Conservation (phyloP, 2,329 filamentous ascomycete genomes). For the Pezicula rhizophila region DNA sequence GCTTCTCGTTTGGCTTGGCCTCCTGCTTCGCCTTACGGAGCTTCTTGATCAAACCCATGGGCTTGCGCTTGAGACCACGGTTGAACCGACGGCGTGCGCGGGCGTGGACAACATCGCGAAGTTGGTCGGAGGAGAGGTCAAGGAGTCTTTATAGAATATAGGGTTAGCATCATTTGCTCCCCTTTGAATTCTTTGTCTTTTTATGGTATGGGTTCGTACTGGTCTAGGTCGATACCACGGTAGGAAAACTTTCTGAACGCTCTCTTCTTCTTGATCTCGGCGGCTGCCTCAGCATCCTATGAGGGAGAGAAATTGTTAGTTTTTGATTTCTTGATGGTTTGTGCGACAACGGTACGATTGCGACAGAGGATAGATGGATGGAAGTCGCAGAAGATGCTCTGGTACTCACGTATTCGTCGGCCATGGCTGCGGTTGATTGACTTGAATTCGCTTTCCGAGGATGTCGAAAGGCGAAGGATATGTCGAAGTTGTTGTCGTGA, state of each 20-base stretch:
- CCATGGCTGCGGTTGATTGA: conserved; percentile 58
- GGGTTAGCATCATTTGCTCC: conserved; percentile 27
- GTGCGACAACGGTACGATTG: background rate
- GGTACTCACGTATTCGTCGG: conserved; percentile 71
- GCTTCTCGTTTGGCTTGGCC: conserved; percentile 99
- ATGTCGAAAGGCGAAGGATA: conserved; percentile 23
- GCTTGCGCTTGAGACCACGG: conserved; percentile 99
- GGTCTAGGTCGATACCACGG: conserved; percentile 98
- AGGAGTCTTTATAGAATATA: conserved; percentile 66
- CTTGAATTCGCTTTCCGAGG: conserved; percentile 19
- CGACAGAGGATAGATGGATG: background rate
- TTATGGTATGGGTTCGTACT: conserved; percentile 57
- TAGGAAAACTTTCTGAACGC: conserved; percentile 99
- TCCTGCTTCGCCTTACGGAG: conserved; percentile 99
- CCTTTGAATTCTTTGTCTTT: conserved; percentile 25
- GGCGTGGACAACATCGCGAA: conserved; percentile 98
- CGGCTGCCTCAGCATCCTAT: conserved; percentile 95
- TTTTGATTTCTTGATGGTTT: conserved; percentile 3
- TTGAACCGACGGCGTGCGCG: conserved; percentile 98
- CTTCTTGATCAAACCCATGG: conserved; percentile 99
- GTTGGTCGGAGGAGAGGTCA: conserved; percentile 96
- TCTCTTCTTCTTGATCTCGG: conserved; percentile 99
- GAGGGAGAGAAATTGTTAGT: conserved; percentile 29
- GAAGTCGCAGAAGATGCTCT: conserved; percentile 5
- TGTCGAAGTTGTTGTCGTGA: conserved; percentile 4